A percentile compares a stretch with the other conserved stretches of the same genome.
phyloP scores from a whole-genome alignment of 2,329 filamentous ascomycete species.

The Talaromyces sp. region DNA sequence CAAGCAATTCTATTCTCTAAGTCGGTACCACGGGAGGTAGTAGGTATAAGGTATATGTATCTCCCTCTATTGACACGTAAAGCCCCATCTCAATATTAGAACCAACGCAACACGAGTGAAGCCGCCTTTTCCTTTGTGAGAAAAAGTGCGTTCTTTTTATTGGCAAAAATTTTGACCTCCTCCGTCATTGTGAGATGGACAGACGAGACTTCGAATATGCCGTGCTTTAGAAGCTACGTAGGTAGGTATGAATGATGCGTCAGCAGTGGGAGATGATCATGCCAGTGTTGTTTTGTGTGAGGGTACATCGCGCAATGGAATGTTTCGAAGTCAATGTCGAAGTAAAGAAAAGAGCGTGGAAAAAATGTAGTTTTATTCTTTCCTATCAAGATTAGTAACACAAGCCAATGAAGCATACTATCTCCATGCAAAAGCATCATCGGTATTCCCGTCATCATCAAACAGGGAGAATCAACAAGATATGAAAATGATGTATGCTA shows the following conservation, averaged over 20 bases:
- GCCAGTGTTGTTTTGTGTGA: neutral
- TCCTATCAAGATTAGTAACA: neutral
- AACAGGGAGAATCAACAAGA: neutral
- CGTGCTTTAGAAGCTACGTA: slow-evolving; percentile 17
- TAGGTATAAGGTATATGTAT: slow-evolving; percentile 31
- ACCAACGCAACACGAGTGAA: slow-evolving; percentile 46
- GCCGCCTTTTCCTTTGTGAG: slow-evolving; percentile 18
- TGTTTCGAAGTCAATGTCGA: neutral
- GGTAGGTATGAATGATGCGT: neutral
- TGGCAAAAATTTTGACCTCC: slow-evolving; percentile 46
- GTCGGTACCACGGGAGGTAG: too few relatives aligned
- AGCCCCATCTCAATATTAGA: slow-evolving; percentile 29
- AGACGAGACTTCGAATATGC: slow-evolving; percentile 47
- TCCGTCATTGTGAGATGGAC: slow-evolving; percentile 37
- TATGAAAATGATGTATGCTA: slow-evolving; percentile 34
- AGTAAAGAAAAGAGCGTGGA: neutral
- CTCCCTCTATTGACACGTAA: slow-evolving; percentile 45
- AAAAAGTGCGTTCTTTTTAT: slow-evolving; percentile 31
- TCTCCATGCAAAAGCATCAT: neutral
- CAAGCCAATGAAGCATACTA: neutral
- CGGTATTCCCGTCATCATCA: neutral
- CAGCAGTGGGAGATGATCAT: neutral
- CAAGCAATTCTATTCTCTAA: neutral
- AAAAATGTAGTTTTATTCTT: neutral
- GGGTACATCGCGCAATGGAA: neutral